Base-by-base conservation (phyloP, 345 rosid genomes). In the Dimocarpus longan region DNA sequence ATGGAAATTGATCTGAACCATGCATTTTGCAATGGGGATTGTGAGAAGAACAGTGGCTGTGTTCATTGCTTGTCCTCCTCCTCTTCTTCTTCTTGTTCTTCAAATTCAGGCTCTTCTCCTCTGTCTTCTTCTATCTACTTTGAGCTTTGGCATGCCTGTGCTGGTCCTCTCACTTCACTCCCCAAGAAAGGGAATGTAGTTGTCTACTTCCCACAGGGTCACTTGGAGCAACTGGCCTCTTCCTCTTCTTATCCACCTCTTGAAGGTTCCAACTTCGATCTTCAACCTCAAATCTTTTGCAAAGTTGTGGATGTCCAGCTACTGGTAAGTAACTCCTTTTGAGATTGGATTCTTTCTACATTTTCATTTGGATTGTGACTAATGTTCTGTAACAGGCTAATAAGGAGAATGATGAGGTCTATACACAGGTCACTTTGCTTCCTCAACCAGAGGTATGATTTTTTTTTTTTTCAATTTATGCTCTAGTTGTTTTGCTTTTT, bases 1-100 rank as follows among this genome's bases (percentile, higher is more conserved):
- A 93, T 95, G 98, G 98, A 95, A 86, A 90, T 93, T 91, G 98
- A 95, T 92, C 90, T 93, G 90, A 95, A 93, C 86, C 88, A 86
- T 83, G 89, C 86, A 79, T 73, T 81, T 76, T 89, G 83, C 83
- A 87, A 86, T 82, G 91, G 76, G 62, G 77, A 84, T 72, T 83
- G 83, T 76, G 82, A 82, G 18, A 87, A 86, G 78, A 82, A 78
- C 76, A 79, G 76, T 70, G 80, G 83, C 63, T 83, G 87, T 82
- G 81, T 79, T 64, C 75, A 65, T 85, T 67, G 88, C 82, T 76
- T 91, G 77, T 87, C 90, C 60, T 87, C 90, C 54, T 87, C 90
- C 54, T 87, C 90, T 72, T 90, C 94, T 22, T 82, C 87, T 62
- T 87, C 92, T 73, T 84, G 85, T 57, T 90, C 93, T 71, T 84